A percentile compares a stretch with the other conserved stretches of the same genome.
Evolutionary conservation across 192 early-diverging fungal species (phyloP).

Genomic region (Powellomyces hirtus): DNA sequence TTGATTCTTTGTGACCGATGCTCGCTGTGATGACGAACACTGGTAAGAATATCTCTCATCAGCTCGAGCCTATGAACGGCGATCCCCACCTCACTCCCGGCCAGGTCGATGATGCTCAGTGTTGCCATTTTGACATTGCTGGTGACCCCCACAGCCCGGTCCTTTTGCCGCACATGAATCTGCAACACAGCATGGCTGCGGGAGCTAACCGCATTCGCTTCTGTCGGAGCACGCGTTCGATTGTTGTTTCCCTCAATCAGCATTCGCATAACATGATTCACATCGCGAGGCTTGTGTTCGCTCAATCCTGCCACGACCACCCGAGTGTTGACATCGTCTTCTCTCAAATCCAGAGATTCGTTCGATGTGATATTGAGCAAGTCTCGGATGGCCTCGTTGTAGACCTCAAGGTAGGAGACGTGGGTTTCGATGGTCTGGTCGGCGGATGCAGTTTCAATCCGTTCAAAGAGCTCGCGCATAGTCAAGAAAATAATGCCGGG

Average conservation of each 20-base stretch:
- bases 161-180: constrained; percentile 36
- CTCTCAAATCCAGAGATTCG: constrained; percentile 66
- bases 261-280: constrained; percentile 48
- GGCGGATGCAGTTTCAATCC: constrained; percentile 12
- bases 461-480: constrained; percentile 49
- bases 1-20: constrained; percentile 51
- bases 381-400: constrained; percentile 69
- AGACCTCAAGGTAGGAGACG: constrained; percentile 59
- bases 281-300: constrained; percentile 61
- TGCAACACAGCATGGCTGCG: constrained; percentile 79
- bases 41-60: too few species aligned
- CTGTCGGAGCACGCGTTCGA: constrained; percentile 74
- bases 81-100: constrained; percentile 73
- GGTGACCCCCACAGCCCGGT: neutral
- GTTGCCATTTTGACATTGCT: constrained; percentile 25
- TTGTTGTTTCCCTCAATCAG: constrained; percentile 61
- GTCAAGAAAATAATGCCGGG: constrained; percentile 71
- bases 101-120: constrained; percentile 74
- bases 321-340: constrained; percentile 60
- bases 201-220: constrained; percentile 72
- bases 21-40: constrained; percentile 35
- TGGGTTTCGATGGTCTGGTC: constrained; percentile 27
- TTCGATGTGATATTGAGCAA: constrained; percentile 33
- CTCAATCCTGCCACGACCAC: constrained; percentile 70
- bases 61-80: too few species aligned